Conservation (phyloP, 106 monocot species). For the Alisma plantagoaquatica region DNA sequence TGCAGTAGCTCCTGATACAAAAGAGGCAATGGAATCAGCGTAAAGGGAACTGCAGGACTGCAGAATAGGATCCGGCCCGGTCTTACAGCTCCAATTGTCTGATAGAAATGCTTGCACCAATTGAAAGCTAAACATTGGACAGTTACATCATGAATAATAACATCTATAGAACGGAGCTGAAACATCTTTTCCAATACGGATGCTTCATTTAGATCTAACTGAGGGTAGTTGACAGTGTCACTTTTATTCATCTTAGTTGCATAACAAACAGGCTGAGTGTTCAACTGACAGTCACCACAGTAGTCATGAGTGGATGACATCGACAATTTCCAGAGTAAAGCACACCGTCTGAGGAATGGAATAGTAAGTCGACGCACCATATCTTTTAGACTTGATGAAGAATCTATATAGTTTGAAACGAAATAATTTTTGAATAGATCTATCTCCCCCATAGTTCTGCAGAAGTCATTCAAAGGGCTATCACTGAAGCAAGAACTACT, state of each 20-base stretch:
- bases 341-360: constrained; percentile 84
- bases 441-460: constrained; percentile 35
- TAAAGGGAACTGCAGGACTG: constrained; percentile 80
- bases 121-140: constrained; percentile 46
- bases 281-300: too few relatives aligned
- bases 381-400: constrained; percentile 44
- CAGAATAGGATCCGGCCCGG: constrained; percentile 28
- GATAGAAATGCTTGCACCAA: constrained; percentile 73
- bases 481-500: constrained; percentile 37
- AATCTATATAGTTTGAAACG: constrained; percentile 49
- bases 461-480: constrained; percentile 42
- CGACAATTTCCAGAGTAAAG: constrained; percentile 62
- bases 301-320: too few relatives aligned
- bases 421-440: constrained; percentile 38
- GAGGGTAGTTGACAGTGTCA: too few relatives aligned
- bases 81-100: constrained; percentile 32
- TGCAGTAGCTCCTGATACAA: constrained; percentile 78
- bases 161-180: constrained; percentile 55
- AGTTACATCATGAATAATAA: constrained; percentile 39
- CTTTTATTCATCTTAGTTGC: too few relatives aligned
- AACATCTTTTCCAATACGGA: constrained; percentile 64
- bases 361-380: constrained; percentile 70
- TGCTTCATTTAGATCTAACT: constrained; percentile 41
- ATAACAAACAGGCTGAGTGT: too few relatives aligned
- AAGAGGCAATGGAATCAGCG: constrained; percentile 60